Evolutionary conservation across 495 filamentous ascomycete species (phyloP).

Genomic region (Penicillium bialowiezense): DNA sequence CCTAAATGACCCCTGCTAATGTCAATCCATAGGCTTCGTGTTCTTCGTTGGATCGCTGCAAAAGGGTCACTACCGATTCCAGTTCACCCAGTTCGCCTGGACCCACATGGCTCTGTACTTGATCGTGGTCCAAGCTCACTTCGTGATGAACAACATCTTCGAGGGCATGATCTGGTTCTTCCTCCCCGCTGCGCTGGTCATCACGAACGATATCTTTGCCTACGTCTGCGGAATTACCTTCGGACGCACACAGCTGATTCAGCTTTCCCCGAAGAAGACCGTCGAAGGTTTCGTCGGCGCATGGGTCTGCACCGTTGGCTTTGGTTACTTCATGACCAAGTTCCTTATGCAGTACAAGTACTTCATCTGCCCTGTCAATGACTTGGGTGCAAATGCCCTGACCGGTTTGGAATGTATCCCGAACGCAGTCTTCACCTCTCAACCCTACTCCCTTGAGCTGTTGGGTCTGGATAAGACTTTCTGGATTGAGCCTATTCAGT

Average conservation of each 20-base stretch:
- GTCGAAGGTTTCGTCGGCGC: conserved; percentile 97
- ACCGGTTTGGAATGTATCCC: conserved; percentile 86
- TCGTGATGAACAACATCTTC: conserved; percentile 99
- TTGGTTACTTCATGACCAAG: conserved; percentile 81
- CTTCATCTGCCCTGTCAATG: conserved; percentile 97
- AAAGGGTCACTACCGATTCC: conserved; percentile 93
- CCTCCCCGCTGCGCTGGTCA: conserved; percentile 89
- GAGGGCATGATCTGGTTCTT: conserved; percentile 99
- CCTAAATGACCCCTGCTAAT: conserved; percentile 9
- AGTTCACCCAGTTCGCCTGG: conserved; percentile 99
- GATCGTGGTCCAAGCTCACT: conserved; percentile 97
- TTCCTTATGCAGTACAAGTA: conserved; percentile 90
- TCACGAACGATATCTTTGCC: conserved; percentile 98
- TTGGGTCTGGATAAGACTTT: conserved; percentile 58
- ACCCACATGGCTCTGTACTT: conserved; percentile 98
- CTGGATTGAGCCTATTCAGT: conserved; percentile 83
- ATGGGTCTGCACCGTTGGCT: conserved; percentile 90
- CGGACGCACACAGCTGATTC: conserved; percentile 94
- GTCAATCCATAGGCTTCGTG: conserved; percentile 70
- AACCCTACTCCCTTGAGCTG: conserved; percentile 70
- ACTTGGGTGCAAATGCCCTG: conserved; percentile 89
- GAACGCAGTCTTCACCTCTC: conserved; percentile 88
- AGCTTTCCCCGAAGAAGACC: conserved; percentile 98
- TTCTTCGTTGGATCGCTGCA: conserved; percentile 98
- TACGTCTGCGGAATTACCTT: conserved; percentile 98